These are phyloP conservation scores for Acanthochlamys bracteata DNA, from an alignment of 106 monocot species.

Conservation along the genomic window DNA sequence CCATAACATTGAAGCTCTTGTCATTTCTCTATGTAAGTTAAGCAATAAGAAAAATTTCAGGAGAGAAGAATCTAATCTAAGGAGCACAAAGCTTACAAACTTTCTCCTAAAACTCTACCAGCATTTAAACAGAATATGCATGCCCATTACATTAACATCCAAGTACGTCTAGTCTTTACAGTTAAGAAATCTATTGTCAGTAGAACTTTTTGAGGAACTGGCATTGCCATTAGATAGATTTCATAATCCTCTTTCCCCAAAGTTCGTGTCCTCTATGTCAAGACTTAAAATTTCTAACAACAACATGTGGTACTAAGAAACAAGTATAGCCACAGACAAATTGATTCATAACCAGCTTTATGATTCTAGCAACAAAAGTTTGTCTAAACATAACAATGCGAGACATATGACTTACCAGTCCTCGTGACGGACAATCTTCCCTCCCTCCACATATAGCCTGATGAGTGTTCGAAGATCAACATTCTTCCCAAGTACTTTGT, in stretches of 20 bases:
- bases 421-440: slow-evolving; percentile 50
- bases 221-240: no score
- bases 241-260: neutral
- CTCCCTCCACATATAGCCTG: slow-evolving; percentile 35
- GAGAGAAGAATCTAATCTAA: no score
- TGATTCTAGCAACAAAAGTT: neutral
- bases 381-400: neutral
- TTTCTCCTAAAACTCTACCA: no score
- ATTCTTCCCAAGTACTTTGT: slow-evolving; percentile 41
- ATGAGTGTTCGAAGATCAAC: slow-evolving; percentile 46
- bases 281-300: neutral
- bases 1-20: no score
- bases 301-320: neutral
- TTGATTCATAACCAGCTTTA: neutral
- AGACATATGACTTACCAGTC: slow-evolving; percentile 39
- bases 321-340: neutral
- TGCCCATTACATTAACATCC: no score
- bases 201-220: no score
- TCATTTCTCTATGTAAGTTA: no score
- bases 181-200: no score
- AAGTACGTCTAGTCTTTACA: no score
- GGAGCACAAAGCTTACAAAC: no score
- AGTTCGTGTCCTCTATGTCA: neutral
- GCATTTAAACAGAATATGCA: no score
- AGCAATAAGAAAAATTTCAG: no score